These are phyloP conservation scores for Galerina marginata DNA, from an alignment of 768 basidiomycete species.

Conservation along the genomic window DNA sequence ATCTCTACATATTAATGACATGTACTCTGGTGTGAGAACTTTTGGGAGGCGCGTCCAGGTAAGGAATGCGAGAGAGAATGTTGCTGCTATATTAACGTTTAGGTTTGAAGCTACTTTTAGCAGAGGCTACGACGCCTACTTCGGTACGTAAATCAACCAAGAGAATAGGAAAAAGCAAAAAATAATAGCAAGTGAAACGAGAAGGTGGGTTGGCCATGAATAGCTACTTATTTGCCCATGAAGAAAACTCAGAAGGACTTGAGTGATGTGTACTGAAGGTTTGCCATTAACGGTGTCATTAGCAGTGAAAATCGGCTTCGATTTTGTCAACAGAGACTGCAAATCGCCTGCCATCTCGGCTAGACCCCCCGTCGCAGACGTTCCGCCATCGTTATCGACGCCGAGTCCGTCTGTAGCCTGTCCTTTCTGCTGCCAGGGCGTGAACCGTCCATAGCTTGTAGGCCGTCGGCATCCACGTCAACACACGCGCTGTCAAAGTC, in stretches of 20 bases:
- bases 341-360: constrained; percentile 81
- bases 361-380: constrained; percentile 74
- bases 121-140: not conserved
- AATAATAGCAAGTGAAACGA: constrained; percentile 11
- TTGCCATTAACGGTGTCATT: constrained; percentile 54
- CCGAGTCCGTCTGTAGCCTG: constrained; percentile 41
- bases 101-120: constrained; percentile 18
- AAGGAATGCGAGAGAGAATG: not conserved
- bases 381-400: constrained; percentile 61
- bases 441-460: constrained; percentile 37
- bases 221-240: constrained; percentile 60
- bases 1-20: too few species aligned
- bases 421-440: constrained; percentile 26
- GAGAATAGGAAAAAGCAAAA: not conserved
- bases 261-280: constrained; percentile 58
- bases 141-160: not conserved
- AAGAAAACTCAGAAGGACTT: constrained; percentile 65
- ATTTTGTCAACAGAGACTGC: constrained; percentile 66
- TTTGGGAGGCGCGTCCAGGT: too few species aligned
- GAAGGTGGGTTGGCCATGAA: constrained; percentile 30
- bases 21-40: too few species aligned
- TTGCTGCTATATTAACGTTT: constrained; percentile 13
- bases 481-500: constrained; percentile 56
- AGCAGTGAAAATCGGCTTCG: constrained; percentile 67
- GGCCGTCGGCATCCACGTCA: constrained; percentile 55